phyloP scores from a whole-genome alignment of 1,284 basidiomycete species.

The Testicularia cyperi region DNA sequence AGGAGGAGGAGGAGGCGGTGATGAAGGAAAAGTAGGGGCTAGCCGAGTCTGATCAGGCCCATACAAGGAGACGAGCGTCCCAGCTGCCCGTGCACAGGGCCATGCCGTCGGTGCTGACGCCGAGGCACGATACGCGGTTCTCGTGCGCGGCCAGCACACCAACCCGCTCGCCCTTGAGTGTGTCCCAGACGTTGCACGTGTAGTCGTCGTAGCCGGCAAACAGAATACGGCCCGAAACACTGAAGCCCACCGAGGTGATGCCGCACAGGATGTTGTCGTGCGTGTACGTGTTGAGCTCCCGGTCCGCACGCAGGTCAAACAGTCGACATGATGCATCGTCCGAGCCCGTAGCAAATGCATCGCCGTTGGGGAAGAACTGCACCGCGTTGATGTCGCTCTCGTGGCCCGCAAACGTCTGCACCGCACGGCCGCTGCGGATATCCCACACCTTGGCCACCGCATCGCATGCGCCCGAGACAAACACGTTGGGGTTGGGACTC shows the following conservation, averaged over 20 bases:
- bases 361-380: constrained; percentile 98
- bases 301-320: constrained; percentile 95
- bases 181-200: constrained; percentile 99
- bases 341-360: constrained; percentile 97
- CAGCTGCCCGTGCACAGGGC: constrained; percentile 96
- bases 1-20: too few relatives aligned
- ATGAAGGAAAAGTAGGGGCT: neutral
- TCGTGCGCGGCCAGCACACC: constrained; percentile 96
- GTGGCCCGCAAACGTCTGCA: constrained; percentile 97
- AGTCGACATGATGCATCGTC: constrained; percentile 97
- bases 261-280: constrained; percentile 98
- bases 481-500: constrained; percentile 88
- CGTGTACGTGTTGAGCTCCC: constrained; percentile 92
- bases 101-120: constrained; percentile 93
- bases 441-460: constrained; percentile 98
- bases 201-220: constrained; percentile 99
- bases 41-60: constrained; percentile 24
- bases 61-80: constrained; percentile 81
- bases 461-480: constrained; percentile 97
- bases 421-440: constrained; percentile 91
- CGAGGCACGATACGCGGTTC: constrained; percentile 93
- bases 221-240: constrained; percentile 90
- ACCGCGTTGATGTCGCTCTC: constrained; percentile 99
- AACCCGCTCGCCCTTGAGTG: constrained; percentile 93
- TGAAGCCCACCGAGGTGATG: constrained; percentile 97